phyloP scores from a whole-genome alignment of 2,329 filamentous ascomycete species.

The Dactylellina leptospora region DNA sequence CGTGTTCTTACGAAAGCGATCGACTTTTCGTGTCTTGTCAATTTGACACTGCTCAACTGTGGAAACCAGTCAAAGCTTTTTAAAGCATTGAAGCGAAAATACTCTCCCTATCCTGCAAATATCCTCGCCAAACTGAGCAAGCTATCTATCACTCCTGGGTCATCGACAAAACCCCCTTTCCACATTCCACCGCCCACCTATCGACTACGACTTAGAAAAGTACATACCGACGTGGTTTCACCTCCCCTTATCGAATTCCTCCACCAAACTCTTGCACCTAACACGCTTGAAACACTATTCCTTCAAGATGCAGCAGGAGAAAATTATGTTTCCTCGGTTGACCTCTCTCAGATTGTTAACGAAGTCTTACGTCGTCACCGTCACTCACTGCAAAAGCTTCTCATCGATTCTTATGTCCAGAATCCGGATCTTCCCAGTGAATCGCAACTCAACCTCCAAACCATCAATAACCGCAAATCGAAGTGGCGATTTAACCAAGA shows the following conservation, averaged over 20 bases:
- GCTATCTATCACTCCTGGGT: slow-evolving; percentile 46
- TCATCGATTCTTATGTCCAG: slow-evolving; percentile 63
- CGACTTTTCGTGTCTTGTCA: slow-evolving; percentile 77
- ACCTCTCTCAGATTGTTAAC: slow-evolving; percentile 75
- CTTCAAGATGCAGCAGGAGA: slow-evolving; percentile 71
- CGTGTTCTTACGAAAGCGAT: slow-evolving; percentile 74
- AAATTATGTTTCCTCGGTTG: slow-evolving; percentile 67
- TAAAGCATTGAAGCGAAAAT: slow-evolving; percentile 74
- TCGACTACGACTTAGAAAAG: slow-evolving; percentile 73
- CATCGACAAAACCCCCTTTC: slow-evolving; percentile 57
- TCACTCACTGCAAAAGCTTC: slow-evolving; percentile 74
- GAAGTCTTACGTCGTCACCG: slow-evolving; percentile 76
- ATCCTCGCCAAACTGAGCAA: slow-evolving; percentile 57
- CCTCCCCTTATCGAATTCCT: slow-evolving; percentile 75
- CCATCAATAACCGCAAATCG: slow-evolving; percentile 66
- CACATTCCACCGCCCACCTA: slow-evolving; percentile 64
- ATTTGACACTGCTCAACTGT: slow-evolving; percentile 77
- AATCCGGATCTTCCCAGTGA: slow-evolving; percentile 55
- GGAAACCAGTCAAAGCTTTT: slow-evolving; percentile 77
- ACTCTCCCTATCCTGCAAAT: slow-evolving; percentile 61
- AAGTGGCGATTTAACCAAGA: slow-evolving; percentile 77
- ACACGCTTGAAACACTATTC: slow-evolving; percentile 80
- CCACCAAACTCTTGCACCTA: slow-evolving; percentile 78
- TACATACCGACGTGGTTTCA: slow-evolving; percentile 79
- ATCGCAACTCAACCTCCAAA: slow-evolving; percentile 58